Evolutionary conservation across 768 basidiomycete species (phyloP), one percentile per base, ranked within the genome.

Genomic region (Lactarius hatsudake): DNA sequence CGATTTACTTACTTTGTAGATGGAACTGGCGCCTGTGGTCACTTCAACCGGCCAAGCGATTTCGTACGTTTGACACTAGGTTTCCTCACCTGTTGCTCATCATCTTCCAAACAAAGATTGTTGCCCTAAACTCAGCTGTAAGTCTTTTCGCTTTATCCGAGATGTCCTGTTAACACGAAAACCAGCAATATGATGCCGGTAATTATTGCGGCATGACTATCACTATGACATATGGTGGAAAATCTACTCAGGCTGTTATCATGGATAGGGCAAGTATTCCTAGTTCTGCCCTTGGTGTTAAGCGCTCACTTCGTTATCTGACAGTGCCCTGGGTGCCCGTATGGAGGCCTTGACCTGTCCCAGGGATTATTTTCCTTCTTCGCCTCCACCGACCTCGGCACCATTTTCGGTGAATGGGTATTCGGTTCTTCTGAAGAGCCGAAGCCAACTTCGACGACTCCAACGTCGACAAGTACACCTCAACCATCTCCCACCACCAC

Each of bases 271-370:
- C 69, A 40, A 36, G 57, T 60, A 38, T 13, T 30, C 23, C 18
- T 2, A 5, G 1, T 43, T 32, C 26, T 38, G 28, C 43, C 12
- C n/a, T 48, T n/a, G 15, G 15, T 28, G 55, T 17, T 20, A 26
- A 34, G 9, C 54, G 18, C 62, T 42, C 34, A 63, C 26, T 17
- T 42, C 5, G 51, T 54, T 20, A 9, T 34, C 30, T 30, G 20
- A 26, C 75, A 88, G 83, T 91, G 89, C 74, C 84, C 85, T 55
- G 82, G 83, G 18, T 90, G 88, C 70, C 81, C 81, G 3, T 83
- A 76, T 56, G 83, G 81, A 8, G 86, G 81, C 17, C 82, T 90
- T 54, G 88, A 90, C 74, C 72, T 89, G 34, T 81, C 83, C n/a
- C 75, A 76, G n/a, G 82, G 84, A 38, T 79, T 89, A 20, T 89